phyloP scores from a whole-genome alignment of 2,329 filamentous ascomycete species.

The Aspergillus niger region DNA sequence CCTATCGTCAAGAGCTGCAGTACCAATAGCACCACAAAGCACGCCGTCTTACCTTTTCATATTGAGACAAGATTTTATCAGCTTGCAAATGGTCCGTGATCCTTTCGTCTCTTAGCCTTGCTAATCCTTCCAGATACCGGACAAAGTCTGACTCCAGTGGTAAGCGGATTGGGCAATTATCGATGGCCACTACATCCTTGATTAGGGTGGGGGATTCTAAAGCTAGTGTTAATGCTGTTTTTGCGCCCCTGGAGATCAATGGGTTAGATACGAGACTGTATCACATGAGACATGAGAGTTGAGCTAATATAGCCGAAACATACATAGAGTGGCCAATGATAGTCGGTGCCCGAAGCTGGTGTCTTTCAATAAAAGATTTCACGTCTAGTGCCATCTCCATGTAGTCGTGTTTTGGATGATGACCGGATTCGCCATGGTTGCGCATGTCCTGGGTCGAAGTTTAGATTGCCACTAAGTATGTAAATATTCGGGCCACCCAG shows the following conservation, averaged over 20 bases:
- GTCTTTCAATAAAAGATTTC: slow-evolving; percentile 22
- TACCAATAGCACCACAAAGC: no score
- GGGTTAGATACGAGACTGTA: neutral
- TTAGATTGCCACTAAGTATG: neutral
- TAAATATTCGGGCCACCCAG: no score
- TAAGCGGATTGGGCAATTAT: slow-evolving; percentile 25
- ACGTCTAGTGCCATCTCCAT: slow-evolving; percentile 28
- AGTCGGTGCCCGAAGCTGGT: slow-evolving; percentile 14
- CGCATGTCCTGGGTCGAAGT: slow-evolving; percentile 67
- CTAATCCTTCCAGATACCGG: slow-evolving; percentile 56
- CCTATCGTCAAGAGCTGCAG: no score
- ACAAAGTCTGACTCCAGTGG: slow-evolving; percentile 22
- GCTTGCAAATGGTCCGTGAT: slow-evolving; percentile 6
- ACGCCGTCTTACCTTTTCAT: neutral
- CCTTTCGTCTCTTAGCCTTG: neutral
- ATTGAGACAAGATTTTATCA: slow-evolving; percentile 2
- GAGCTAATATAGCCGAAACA: neutral
- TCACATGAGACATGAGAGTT: neutral
- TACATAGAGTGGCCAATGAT: slow-evolving; percentile 15
- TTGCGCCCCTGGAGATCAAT: slow-evolving; percentile 1
- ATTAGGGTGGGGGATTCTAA: slow-evolving; percentile 23
- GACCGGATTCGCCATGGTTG: slow-evolving; percentile 88
- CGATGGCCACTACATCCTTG: slow-evolving; percentile 25
- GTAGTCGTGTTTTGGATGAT: slow-evolving; percentile 44
- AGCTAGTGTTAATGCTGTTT: slow-evolving; percentile 26